Base-by-base conservation (phyloP, 75 land plant species). In the Cupressus sempervirens region DNA sequence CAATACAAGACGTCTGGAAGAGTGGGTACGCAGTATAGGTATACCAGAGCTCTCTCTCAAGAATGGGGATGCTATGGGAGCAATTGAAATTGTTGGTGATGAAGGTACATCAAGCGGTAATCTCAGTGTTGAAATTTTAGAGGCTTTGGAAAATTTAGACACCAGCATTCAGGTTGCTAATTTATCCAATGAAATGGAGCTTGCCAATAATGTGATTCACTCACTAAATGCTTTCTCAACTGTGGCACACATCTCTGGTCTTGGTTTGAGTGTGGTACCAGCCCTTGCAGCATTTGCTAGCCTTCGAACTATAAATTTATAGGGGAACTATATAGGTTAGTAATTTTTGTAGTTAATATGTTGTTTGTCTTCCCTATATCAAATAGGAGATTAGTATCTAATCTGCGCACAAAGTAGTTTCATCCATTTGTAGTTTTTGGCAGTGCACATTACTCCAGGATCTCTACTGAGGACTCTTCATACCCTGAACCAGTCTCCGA, bases 311-410 rank as follows among this genome's bases (percentile, higher is more conserved):
- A 88, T 96, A 85, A 96, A 94, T 76, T 90, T 96, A 3, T 91
- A 97, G 23, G 97, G 94, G 36, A 96, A 96, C 83, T 58, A 90
- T 16, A 94, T 96, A 86, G 92, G 98, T 96, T 73, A 83, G 91
- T 43, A 38, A 56, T 85, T 30, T 87, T 15, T 50, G 16, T 14
- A 45, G 20, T 52, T 48, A 50, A 79, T 73, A 32, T 83, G 43
- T 62, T n/a, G 65, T 18, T 81, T 9, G 83, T 84, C 40, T 46
- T 16, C 48, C 52, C 23, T 13, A 65, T 77, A 10, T 38, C 4
- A 29, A 36, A 18, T 35, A 7, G 40, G 13, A 81, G 41, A 7
- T 12, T 8, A 65, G 43, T 56, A 18, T 82, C 70, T 32, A 46
- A 32, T 65, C 14, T 73, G 68, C 35, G 34, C 30, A 53, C 62